Evolutionary conservation across 768 basidiomycete genomes (phyloP), one percentile per base, ranked within the genome.

Genomic region (Hypholoma fasciculare): DNA sequence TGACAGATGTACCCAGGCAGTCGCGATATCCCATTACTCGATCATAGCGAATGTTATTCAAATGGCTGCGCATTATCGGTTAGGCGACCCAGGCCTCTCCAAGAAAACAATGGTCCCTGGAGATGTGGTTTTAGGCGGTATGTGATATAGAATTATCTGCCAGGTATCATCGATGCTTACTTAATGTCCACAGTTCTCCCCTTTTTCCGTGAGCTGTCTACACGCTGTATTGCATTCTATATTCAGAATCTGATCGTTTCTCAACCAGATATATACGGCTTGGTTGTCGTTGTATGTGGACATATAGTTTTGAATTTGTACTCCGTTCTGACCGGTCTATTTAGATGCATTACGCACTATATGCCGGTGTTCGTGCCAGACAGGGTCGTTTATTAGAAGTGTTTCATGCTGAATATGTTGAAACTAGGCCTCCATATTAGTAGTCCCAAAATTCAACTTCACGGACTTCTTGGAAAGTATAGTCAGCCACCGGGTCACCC

Each of bases 371-470:
- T 60, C 13, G 37, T 49, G 46, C 16, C n/a, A 17, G 12, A 8
- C 37, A 27, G 23, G 12, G 7, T 43, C 27, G 17, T 0, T 7
- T 13, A 8, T 17, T 19, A 16, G 8, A n/a, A 20, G 16, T 14
- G 14, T 19, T 27, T 39, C 30, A 23, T 30, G 54, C 46, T 48
- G 13, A 26, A 11, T n/a, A 26, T 57, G 16, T 58, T 49, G 17
- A 23, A n/a, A 44, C 23, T 44, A 86, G 82, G 68, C 80, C 17
- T 76, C 83, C 0, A 60, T 89, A 14, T 82, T 89, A 14, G 77
- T 88, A n/a, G 69, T 88, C 4, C 82, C 86, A 7, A 88, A 84
- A 60, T 90, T 90, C 67, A 83, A 72, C 63, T 86, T 88, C 58
- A 61, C 68, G 19, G 73, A 78, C 6, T 85, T 83, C 61, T 68